A percentile compares a stretch with the other conserved stretches of the same genome.
phyloP scores from a whole-genome alignment of 1,139 yeast genomes.

The Spathaspora sp. region DNA sequence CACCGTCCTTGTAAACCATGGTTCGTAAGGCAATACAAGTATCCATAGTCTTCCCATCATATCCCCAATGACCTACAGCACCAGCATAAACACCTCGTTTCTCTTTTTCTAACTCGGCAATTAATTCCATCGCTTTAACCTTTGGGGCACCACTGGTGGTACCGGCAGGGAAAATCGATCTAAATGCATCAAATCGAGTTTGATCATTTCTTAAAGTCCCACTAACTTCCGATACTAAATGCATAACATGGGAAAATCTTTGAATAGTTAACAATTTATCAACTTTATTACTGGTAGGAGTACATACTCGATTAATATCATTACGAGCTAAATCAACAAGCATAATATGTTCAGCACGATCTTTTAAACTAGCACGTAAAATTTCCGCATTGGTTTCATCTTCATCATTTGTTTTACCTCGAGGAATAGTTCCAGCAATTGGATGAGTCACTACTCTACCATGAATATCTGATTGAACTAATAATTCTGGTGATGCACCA shows the following conservation, averaged over 20 bases:
- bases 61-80: conserved; percentile 99
- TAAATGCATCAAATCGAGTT: conserved; percentile 92
- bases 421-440: conserved; percentile 90
- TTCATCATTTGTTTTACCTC: conserved; percentile 89
- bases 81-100: conserved; percentile 98
- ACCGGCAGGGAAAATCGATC: conserved; percentile 98
- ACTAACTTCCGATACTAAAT: conserved; percentile 89
- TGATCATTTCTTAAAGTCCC: conserved; percentile 83
- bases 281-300: conserved; percentile 78
- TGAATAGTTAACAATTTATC: conserved; percentile 88
- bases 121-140: conserved; percentile 93
- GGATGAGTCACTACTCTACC: conserved; percentile 90
- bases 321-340: conserved; percentile 95
- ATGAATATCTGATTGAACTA: conserved; percentile 74
- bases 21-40: conserved; percentile 97
- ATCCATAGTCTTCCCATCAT: conserved; percentile 89
- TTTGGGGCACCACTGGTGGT: conserved; percentile 98
- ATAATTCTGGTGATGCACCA: conserved; percentile 94
- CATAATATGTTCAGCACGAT: conserved; percentile 98
- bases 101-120: conserved; percentile 84
- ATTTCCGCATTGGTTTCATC: conserved; percentile 80
- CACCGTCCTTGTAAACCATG: conserved; percentile 89
- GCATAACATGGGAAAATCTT: conserved; percentile 97
- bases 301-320: conserved; percentile 92
- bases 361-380: conserved; percentile 78